These are phyloP conservation scores for Incumbomyces delicatus DNA, from an alignment of 2,329 filamentous ascomycete species.

Conservation along the genomic window DNA sequence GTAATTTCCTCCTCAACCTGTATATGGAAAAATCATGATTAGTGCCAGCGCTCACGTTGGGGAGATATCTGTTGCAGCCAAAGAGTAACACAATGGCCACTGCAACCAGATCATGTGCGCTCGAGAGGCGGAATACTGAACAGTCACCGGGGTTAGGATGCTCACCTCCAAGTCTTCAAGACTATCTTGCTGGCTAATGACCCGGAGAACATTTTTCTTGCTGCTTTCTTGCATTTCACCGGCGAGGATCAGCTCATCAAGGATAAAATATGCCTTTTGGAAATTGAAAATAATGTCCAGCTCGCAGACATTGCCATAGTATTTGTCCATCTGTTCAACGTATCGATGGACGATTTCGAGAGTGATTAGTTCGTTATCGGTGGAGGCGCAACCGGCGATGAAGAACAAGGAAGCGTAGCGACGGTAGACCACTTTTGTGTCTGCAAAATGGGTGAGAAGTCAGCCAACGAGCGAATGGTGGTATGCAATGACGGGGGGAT, in stretches of 20 bases:
- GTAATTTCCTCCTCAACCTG: slow-evolving; percentile 86
- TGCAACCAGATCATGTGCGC: neutral
- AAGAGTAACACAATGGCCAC: neutral
- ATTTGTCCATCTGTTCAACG: slow-evolving; percentile 99
- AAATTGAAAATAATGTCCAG: slow-evolving; percentile 99
- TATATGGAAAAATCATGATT: slow-evolving; percentile 20
- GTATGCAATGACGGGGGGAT: neutral
- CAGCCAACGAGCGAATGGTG: slow-evolving; percentile 5
- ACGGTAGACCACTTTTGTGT: slow-evolving; percentile 97
- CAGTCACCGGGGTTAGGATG: neutral
- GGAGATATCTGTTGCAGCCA: neutral
- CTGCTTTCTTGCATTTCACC: slow-evolving; percentile 98
- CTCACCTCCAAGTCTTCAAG: slow-evolving; percentile 99
- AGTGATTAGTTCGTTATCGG: slow-evolving; percentile 95
- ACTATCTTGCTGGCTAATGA: slow-evolving; percentile 94
- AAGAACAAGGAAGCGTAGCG: slow-evolving; percentile 98
- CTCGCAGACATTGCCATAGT: slow-evolving; percentile 99
- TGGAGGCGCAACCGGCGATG: slow-evolving; percentile 93
- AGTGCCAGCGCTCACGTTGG: too few species aligned
- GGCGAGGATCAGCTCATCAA: slow-evolving; percentile 88
- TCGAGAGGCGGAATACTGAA: neutral
- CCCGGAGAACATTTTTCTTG: slow-evolving; percentile 95
- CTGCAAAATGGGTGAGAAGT: slow-evolving; percentile 38
- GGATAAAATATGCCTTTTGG: slow-evolving; percentile 98
- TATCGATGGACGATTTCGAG: slow-evolving; percentile 98